Base-by-base conservation (phyloP, 495 filamentous ascomycete species). In the Annulohypoxylon stygium region DNA sequence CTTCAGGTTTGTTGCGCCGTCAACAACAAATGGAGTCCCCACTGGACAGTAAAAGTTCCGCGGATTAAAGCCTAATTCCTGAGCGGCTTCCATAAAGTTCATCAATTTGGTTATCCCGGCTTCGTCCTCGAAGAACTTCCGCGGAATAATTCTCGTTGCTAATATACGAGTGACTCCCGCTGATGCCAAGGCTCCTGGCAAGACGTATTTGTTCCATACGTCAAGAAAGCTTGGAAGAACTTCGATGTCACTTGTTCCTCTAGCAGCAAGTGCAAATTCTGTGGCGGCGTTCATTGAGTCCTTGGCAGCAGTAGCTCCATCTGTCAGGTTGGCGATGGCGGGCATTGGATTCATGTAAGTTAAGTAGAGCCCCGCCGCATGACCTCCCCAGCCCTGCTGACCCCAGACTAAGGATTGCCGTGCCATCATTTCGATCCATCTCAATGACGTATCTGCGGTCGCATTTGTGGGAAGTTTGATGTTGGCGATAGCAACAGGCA, bases 361-460 rank as follows among this genome's bases (percentile, higher is more conserved):
- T 45, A 84, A 71, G 48, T 74, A 81, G 61, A 74, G 75, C 12
- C 79, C 76, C 16, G 71, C 78, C 33, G 82, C 80, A 50, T 85
- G 82, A 4, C 85, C 85, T 57, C 84, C 84, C 83, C 83, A 87
- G 58, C 83, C 85, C 53, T 84, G 77, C 16, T 81, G 65, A 6
- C 80, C 79, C 85, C 83, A 87, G 63, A 71, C 68, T 6, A 82
- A 50, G 48, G 83, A 79, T 54, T 83, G 76, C 61, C 81, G 78
- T 20, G 83, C 78, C 45, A 85, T 72, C 26, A 85, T 75, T 20
- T 80, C 77, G 43, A 85, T 78, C 67, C 75, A 81, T 51, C 69
- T 69, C 76, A 74, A 50, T 43, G 76, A 70, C 3, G 75, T 66
- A 5, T 75, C 77, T n/a, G 73, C 41, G 12, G 76, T 73, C 16